Evolutionary conservation across 2,329 filamentous ascomycete species (phyloP), one percentile per base, ranked within the genome.

Genomic region (Cladosporium sp.): DNA sequence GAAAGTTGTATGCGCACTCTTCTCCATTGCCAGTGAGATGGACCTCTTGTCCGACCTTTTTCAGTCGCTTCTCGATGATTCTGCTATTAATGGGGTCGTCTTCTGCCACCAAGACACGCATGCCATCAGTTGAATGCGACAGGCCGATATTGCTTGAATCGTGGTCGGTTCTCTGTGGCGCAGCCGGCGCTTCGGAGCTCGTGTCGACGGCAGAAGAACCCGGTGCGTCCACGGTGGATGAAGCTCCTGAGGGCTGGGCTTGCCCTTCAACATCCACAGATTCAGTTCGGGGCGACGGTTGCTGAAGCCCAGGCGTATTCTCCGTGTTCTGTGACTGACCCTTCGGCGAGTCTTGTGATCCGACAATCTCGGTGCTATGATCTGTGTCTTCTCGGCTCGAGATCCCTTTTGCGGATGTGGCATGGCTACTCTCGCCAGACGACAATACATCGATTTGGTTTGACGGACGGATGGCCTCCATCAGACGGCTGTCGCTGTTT

Each of bases 71-170:
- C 60, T 83, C 80, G 36, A 95, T 72, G 39, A 95, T 88, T 53
- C 83, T 86, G 68, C 87, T 88, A 59, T 95, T 95, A 58, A 95
- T 83, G 0, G 88, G 88, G 60, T 95, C 89, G 58, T 96, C 90
- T 63, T 95, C 90, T 0, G 90, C 90, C 32, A 95, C 82, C 17
- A 95, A 74, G 2, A 95, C 82, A 15, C 79, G 75, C 56, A 89
- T 72, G 27, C 78, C 68, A 2, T 75, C 67, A 1, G 70, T 56
- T 9, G 55, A 50, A 6, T 53, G 43, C 37, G 39, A 5, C n/a
- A 29, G 53, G 39, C 13, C 54, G 47, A 18, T 59, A 11, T 36
- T 12, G n/a, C 32, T 36, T 15, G 32, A 7, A 15, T 36, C 19
- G 6, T 42, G 9, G 3, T 42, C 24, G 3, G 17, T 24, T 9